Evolutionary conservation across 2,329 filamentous ascomycete genomes (phyloP), one percentile per base, ranked within the genome.

Genomic region (Dothidotthia symphoricarpi): DNA sequence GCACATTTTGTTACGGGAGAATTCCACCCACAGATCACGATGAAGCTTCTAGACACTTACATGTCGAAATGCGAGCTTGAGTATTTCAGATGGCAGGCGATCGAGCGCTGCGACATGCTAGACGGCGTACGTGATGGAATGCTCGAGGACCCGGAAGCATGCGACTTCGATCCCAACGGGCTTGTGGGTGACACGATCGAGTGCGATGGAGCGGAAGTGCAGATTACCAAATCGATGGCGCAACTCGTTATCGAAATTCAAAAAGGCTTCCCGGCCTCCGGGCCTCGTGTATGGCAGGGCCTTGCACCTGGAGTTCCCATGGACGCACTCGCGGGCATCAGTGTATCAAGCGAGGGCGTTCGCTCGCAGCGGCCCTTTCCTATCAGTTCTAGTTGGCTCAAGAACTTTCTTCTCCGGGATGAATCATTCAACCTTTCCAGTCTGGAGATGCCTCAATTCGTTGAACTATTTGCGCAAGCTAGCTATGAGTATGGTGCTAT

Each of bases 61-160:
- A 34, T 55, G 26, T 51, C 51, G 1, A 43, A 51, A 2, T 66
- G 63, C 34, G 59, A 65, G 28, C 34, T 62, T 3, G 49, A 55
- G 2, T 53, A 53, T 15, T 54, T 61, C 19, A 42, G 47, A 16
- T 17, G 40, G 3, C 44, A 41, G 8, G 52, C 49, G 0, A 49
- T 65, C 7, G 46, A 52, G 6, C 32, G 39, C 8, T 66, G 63
- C 34, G 63, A 66, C 31, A 39, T 38, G 28, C 25, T 57, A 2
- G 59, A 63, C 24, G 50, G 53, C 1, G 51, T 57, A 3, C 9
- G 55, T 42, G 27, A 78, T 59, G 55, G 57, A 12, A 35, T 65
- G 3, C 51, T 65, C 4, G 40, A 54, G 8, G 55, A 63, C 13
- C 53, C 57, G 2, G 49, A 49, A 12, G 17, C 22, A 1, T 66